These are phyloP conservation scores for Parachlorella kessleri DNA, from an alignment of 139 green algal species.

Conservation along the genomic window DNA sequence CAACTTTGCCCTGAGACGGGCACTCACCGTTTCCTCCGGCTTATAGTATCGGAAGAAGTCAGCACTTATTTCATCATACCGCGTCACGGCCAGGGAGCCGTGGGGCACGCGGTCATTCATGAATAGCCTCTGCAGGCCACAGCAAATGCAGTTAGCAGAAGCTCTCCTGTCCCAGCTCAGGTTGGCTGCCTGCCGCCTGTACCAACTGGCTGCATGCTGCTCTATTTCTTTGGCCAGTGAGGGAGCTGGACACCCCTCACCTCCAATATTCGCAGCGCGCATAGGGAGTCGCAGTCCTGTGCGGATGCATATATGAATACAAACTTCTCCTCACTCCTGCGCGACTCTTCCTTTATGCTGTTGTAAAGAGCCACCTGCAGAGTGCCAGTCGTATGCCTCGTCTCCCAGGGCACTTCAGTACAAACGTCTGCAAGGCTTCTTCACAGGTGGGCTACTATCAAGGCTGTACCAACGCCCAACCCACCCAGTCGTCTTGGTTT, in stretches of 20 bases:
- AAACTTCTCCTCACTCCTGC: constrained; percentile 60
- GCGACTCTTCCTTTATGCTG: constrained; percentile 59
- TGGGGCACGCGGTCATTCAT: constrained; percentile 44
- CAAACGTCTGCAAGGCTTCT: no score
- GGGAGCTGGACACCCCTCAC: constrained; percentile 37
- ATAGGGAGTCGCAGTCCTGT: constrained; percentile 71
- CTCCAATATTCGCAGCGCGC: constrained; percentile 68
- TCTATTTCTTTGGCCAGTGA: not conserved
- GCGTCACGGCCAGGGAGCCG: constrained; percentile 39
- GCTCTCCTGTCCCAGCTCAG: no score
- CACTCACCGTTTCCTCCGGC: not conserved
- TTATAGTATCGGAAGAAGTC: constrained; percentile 21
- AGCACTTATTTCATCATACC: constrained; percentile 39
- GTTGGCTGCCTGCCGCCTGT: no score
- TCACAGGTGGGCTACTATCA: no score
- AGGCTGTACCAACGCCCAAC: no score
- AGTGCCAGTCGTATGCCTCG: no score
- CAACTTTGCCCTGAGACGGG: no score
- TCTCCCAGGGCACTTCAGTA: no score
- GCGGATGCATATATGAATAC: constrained; percentile 69
- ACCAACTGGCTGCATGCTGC: no score
- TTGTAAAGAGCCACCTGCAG: constrained; percentile 56
- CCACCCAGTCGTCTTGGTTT: constrained; percentile 3
- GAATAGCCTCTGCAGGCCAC: constrained; percentile 27
- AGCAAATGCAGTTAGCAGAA: not conserved